These are phyloP conservation scores for Aspergillus fijiensis DNA, from an alignment of 2,329 filamentous ascomycete genomes.

Conservation along the genomic window DNA sequence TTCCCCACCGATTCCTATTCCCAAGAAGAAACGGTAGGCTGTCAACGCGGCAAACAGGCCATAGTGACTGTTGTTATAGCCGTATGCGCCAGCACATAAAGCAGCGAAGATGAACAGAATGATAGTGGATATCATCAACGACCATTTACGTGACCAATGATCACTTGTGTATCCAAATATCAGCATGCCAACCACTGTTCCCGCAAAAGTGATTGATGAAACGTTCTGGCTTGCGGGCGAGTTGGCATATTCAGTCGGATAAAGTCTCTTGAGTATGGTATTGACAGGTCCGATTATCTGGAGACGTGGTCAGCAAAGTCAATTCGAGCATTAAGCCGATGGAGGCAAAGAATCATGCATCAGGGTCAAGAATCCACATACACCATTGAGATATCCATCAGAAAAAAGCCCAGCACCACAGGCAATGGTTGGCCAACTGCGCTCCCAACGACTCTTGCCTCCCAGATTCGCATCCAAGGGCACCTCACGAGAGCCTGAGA, in stretches of 20 bases:
- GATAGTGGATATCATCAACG: conserved; percentile 74
- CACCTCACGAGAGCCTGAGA: neutral
- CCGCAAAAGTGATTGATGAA: conserved; percentile 78
- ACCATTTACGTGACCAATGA: conserved; percentile 80
- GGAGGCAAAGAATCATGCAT: neutral
- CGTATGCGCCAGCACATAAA: conserved; percentile 74
- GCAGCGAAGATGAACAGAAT: conserved; percentile 85
- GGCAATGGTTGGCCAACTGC: conserved; percentile 73
- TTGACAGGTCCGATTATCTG: conserved; percentile 83
- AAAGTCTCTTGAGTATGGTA: conserved; percentile 69
- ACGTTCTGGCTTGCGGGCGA: conserved; percentile 73
- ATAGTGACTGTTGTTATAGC: conserved; percentile 63
- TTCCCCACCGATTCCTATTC: conserved; percentile 72
- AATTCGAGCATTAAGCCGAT: neutral
- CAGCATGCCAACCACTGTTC: conserved; percentile 79
- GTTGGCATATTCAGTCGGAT: conserved; percentile 63
- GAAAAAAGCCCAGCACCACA: conserved; percentile 89
- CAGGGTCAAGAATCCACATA: conserved; percentile 39
- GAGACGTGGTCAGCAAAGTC: neutral
- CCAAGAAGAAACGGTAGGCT: conserved; percentile 80
- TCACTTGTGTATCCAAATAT: conserved; percentile 79
- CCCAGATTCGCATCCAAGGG: conserved; percentile 18
- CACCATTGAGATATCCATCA: conserved; percentile 89
- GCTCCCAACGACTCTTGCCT: conserved; percentile 48
- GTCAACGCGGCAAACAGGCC: conserved; percentile 77